phyloP scores from a whole-genome alignment of 2,329 filamentous ascomycete genomes.

The Elsinoe necatrix region DNA sequence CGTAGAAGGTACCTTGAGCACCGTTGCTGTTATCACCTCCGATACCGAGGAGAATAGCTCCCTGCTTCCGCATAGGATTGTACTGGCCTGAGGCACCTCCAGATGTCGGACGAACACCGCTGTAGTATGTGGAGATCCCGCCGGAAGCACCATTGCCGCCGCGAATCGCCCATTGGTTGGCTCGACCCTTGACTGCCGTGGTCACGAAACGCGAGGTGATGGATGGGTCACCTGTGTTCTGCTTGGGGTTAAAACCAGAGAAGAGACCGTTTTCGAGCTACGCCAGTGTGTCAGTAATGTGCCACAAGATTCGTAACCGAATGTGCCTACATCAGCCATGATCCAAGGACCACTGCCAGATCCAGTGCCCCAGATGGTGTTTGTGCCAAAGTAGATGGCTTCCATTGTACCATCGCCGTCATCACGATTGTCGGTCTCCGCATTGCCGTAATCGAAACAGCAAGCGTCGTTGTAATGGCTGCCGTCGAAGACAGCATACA shows the following conservation, averaged over 20 bases:
- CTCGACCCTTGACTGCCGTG: constrained; percentile 47
- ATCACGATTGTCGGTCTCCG: constrained; percentile 33
- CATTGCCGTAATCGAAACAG: constrained; percentile 42
- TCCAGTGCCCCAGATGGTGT: constrained; percentile 48
- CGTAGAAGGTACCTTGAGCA: constrained; percentile 51
- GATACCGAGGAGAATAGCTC: constrained; percentile 60
- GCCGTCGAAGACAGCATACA: constrained; percentile 54
- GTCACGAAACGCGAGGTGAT: constrained; percentile 50
- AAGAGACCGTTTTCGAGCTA: constrained; percentile 57
- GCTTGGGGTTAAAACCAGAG: constrained; percentile 40
- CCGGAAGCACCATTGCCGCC: constrained; percentile 50
- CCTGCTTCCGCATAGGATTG: constrained; percentile 56
- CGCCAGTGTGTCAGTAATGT: neutral
- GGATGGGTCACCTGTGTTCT: constrained; percentile 47
- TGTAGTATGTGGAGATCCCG: constrained; percentile 51
- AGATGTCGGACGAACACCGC: constrained; percentile 43
- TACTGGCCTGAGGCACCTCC: constrained; percentile 38
- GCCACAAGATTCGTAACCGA: neutral
- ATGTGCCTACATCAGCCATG: constrained; percentile 48
- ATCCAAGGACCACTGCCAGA: constrained; percentile 55
- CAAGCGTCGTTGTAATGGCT: constrained; percentile 51
- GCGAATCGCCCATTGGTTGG: constrained; percentile 50
- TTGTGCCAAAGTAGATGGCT: constrained; percentile 56
- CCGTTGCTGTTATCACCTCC: constrained; percentile 57
- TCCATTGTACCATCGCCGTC: constrained; percentile 61